Percentiles rank a stretch among this genome's conserved stretches.
Conservation (phyloP, 345 rosid genomes). For the Sapria himalayana region DNA sequence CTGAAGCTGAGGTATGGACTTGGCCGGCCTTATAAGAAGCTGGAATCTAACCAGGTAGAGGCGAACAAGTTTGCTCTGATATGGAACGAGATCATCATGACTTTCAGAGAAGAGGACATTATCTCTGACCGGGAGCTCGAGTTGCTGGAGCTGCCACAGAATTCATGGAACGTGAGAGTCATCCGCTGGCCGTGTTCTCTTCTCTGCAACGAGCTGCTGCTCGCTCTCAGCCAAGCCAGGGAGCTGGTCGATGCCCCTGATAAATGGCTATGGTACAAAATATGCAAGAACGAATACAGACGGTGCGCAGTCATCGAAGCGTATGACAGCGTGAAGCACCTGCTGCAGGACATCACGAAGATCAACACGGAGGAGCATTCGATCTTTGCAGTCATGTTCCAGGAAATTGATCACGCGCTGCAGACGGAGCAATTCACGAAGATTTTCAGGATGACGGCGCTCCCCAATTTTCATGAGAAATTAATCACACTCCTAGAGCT, state of each 20-base stretch:
- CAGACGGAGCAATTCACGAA: conserved; percentile 58
- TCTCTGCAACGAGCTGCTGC: conserved; percentile 83
- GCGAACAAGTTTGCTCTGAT: conserved; percentile 83
- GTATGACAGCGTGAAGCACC: conserved; percentile 61
- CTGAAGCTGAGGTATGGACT: conserved; percentile 86
- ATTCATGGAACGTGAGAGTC: conserved; percentile 76
- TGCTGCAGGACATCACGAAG: conserved; percentile 51
- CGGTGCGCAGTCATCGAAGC: conserved; percentile 87
- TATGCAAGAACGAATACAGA: conserved; percentile 74
- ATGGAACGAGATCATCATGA: conserved; percentile 78
- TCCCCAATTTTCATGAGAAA: conserved; percentile 48
- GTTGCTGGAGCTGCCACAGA: conserved; percentile 71
- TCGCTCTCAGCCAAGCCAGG: conserved; percentile 85
- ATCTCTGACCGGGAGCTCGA: conserved; percentile 77
- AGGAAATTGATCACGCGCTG: conserved; percentile 52
- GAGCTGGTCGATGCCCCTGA: conserved; percentile 90
- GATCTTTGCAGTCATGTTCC: conserved; percentile 52
- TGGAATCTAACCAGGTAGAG: conserved; percentile 85
- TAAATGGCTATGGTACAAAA: conserved; percentile 89
- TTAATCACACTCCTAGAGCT: conserved; percentile 54
- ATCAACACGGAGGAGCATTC: conserved; percentile 64
- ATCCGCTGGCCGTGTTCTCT: conserved; percentile 93
- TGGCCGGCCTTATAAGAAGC: conserved; percentile 78
- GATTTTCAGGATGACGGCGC: conserved; percentile 46
- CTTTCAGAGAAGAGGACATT: conserved; percentile 93